phyloP scores from a whole-genome alignment of 2,329 filamentous ascomycete genomes.

The Colletotrichum incanum region DNA sequence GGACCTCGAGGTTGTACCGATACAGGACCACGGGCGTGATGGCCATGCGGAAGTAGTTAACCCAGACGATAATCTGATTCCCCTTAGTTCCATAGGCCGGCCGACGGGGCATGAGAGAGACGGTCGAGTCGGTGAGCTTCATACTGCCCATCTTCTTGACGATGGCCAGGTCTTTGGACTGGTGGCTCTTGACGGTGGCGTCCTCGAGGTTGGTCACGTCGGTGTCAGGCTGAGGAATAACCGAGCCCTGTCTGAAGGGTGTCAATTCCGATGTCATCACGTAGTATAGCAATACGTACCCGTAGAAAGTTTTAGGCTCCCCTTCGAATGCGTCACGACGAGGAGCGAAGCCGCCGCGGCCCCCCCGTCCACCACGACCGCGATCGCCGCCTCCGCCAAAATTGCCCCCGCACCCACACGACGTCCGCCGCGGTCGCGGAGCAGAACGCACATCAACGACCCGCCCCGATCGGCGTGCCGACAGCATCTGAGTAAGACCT shows the following conservation, averaged over 20 bases:
- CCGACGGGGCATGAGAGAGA: conserved; percentile 58
- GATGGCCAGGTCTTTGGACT: conserved; percentile 50
- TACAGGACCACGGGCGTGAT: conserved; percentile 56
- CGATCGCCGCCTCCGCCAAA: conserved; percentile 20
- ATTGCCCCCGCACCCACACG: conserved; percentile 35
- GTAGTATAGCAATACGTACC: conserved; percentile 21
- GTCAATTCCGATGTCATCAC: conserved; percentile 2
- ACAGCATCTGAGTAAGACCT: background rate
- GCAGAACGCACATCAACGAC: background rate
- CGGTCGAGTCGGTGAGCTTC: conserved; percentile 45
- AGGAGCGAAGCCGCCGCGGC: conserved; percentile 40
- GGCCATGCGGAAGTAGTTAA: conserved; percentile 67
- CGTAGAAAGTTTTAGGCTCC: conserved; percentile 25
- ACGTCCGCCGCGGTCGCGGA: conserved; percentile 42
- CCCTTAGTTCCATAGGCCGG: conserved; percentile 66
- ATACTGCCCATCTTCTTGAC: conserved; percentile 55
- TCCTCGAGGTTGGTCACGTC: conserved; percentile 57
- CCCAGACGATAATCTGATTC: no score
- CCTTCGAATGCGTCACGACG: conserved; percentile 40
- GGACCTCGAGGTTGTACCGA: conserved; percentile 62
- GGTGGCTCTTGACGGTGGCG: conserved; percentile 52
- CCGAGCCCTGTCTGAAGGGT: conserved; percentile 1
- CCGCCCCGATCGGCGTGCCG: background rate
- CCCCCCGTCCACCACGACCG: conserved; percentile 29
- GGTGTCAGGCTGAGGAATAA: conserved; percentile 46